Conservation (phyloP, 768 basidiomycete species). For the Antrodiella citrinella region DNA sequence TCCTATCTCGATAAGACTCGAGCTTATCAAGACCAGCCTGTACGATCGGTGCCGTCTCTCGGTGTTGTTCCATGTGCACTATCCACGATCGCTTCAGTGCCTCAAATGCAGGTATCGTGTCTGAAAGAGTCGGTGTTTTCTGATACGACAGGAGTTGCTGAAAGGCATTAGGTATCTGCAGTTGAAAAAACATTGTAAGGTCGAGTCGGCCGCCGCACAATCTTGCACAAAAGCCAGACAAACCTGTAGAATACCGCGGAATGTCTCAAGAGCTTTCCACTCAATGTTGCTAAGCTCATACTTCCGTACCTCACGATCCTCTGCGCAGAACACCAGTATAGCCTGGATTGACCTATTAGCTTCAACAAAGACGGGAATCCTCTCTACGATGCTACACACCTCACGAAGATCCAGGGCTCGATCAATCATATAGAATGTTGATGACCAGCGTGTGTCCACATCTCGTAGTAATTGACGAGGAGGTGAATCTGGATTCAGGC, state of each 20-base stretch:
- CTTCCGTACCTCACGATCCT: conserved; percentile 6
- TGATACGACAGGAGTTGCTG: conserved; percentile 22
- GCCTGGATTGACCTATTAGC: too few species aligned
- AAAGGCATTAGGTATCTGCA: conserved; percentile 16
- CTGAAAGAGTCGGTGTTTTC: conserved; percentile 18
- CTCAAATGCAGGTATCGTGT: conserved; percentile 5
- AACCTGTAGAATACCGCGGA: conserved; percentile 13
- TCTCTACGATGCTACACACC: too few species aligned
- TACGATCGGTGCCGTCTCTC: conserved; percentile 1
- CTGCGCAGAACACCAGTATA: too few species aligned
- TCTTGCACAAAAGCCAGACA: too few species aligned
- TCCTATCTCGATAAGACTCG: conserved; percentile 4
- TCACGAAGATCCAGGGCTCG: conserved; percentile 17
- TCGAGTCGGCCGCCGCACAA: not conserved
- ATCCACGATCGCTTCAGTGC: not conserved
- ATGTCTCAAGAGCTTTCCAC: conserved; percentile 11
- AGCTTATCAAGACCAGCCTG: conserved; percentile 6
- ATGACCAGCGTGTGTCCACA: conserved; percentile 25
- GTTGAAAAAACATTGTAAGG: conserved; percentile 4
- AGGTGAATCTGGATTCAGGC: not conserved
- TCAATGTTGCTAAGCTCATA: conserved; percentile 9
- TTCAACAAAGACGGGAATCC: too few species aligned
- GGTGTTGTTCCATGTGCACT: not conserved
- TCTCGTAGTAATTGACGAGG: conserved; percentile 16
- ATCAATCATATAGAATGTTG: conserved; percentile 26